Evolutionary conservation across 129 eudicot genomes (phyloP).

Genomic region (Apium graveolens): DNA sequence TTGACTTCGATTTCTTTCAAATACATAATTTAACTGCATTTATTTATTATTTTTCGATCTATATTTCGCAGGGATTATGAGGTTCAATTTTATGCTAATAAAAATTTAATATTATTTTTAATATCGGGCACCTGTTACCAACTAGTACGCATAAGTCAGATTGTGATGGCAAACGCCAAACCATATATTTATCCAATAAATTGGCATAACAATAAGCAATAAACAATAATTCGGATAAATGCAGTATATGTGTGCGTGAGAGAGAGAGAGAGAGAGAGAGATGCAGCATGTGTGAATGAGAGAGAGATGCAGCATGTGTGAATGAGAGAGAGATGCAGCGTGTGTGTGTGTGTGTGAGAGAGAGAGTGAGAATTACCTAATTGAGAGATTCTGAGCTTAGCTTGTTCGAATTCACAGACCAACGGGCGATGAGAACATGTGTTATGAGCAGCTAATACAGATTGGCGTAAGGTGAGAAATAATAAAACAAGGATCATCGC

Average conservation of each 20-base stretch:
- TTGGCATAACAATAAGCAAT: neutral
- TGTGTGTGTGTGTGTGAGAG: too few relatives aligned
- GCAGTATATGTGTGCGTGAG: neutral
- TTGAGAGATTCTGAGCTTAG: conserved; percentile 29
- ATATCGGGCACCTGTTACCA: too few relatives aligned
- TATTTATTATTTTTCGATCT: too few relatives aligned
- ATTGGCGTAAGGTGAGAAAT: conserved; percentile 3
- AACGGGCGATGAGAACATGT: conserved; percentile 12
- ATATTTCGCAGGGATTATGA: too few relatives aligned
- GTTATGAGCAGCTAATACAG: conserved; percentile 5
- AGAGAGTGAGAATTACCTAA: conserved; percentile 23
- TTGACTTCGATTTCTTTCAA: too few relatives aligned
- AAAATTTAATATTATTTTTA: too few relatives aligned
- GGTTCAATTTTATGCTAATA: too few relatives aligned
- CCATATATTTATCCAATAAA: neutral
- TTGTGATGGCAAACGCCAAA: neutral
- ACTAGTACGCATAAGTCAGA: neutral
- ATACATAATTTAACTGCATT: too few relatives aligned
- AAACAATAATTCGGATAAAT: neutral
- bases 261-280: too few relatives aligned
- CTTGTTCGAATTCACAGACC: conserved; percentile 26
- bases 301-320: too few relatives aligned
- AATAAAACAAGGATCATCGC: neutral
- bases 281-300: too few relatives aligned
- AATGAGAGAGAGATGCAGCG: too few relatives aligned